These are phyloP conservation scores for Silene conica DNA, from an alignment of 148 eudicot genomes.

Conservation along the genomic window DNA sequence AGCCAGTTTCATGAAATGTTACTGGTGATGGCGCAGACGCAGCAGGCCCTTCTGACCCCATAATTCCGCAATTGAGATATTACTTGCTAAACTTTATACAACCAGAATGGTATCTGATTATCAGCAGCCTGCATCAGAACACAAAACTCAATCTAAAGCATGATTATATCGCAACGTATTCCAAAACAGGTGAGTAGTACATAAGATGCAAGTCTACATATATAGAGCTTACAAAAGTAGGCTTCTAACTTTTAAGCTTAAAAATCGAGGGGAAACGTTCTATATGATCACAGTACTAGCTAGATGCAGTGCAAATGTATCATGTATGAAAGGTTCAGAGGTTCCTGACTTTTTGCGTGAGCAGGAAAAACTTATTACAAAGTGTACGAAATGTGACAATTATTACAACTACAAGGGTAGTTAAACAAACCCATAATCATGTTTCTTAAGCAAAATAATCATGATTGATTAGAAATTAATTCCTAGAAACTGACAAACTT, in stretches of 20 bases:
- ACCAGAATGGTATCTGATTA: slow-evolving; percentile 1
- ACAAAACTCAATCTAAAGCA: too few species aligned
- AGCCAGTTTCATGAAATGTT: slow-evolving; percentile 83
- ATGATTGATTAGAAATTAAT: too few species aligned
- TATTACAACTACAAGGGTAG: not conserved
- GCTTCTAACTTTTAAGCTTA: too few species aligned
- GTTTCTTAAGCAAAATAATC: slow-evolving; percentile 7
- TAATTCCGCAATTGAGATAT: slow-evolving; percentile 32
- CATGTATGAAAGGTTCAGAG: slow-evolving; percentile 1
- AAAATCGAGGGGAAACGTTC: too few species aligned
- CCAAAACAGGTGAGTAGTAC: too few species aligned
- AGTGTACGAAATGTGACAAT: not conserved
- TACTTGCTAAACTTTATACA: slow-evolving; percentile 11
- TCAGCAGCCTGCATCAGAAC: slow-evolving; percentile 33
- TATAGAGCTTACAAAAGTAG: too few species aligned
- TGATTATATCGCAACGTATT: too few species aligned
- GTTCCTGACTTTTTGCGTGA: not conserved
- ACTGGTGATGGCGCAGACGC: slow-evolving; percentile 48
- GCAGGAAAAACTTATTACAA: slow-evolving; percentile 11
- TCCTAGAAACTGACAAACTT: too few species aligned
- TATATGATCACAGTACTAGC: too few species aligned
- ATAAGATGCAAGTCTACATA: too few species aligned
- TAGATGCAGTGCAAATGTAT: not conserved
- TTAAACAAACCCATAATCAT: slow-evolving; percentile 14
- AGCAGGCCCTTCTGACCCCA: slow-evolving; percentile 99